Percentiles rank a stretch among this genome's conserved stretches.
These are phyloP conservation scores for Metarhizium robertsii DNA, from an alignment of 2,329 filamentous ascomycete species.

Conservation along the genomic window DNA sequence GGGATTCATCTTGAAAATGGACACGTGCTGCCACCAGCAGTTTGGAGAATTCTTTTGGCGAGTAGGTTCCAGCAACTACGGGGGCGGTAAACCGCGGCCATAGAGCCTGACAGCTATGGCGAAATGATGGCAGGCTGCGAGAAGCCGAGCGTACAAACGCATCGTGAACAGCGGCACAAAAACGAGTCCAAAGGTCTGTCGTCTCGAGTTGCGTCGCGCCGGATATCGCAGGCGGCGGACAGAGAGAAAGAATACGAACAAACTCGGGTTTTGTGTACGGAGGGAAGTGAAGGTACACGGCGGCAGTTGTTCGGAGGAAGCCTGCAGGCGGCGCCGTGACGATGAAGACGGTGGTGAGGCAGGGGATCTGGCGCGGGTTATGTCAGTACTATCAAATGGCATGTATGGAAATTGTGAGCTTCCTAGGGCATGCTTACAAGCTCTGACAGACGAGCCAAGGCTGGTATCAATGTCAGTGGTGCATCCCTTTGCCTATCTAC, in stretches of 20 bases:
- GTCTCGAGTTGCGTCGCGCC: slow-evolving; percentile 48
- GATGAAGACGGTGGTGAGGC: slow-evolving; percentile 67
- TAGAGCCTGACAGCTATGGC: slow-evolving; percentile 58
- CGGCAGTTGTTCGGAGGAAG: slow-evolving; percentile 59
- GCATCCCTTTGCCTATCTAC: slow-evolving; percentile 79
- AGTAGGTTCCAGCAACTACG: slow-evolving; percentile 62
- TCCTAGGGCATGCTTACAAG: slow-evolving; percentile 43
- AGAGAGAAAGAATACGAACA: slow-evolving; percentile 62
- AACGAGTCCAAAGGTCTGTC: slow-evolving; percentile 66
- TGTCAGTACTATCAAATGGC: not conserved
- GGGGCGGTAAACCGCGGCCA: slow-evolving; percentile 83
- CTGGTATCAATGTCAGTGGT: slow-evolving; percentile 67
- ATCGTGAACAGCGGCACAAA: slow-evolving; percentile 79
- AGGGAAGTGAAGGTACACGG: slow-evolving; percentile 73
- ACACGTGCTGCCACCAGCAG: slow-evolving; percentile 63
- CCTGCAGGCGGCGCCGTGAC: slow-evolving; percentile 61
- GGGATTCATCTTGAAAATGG: slow-evolving; percentile 64
- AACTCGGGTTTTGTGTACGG: slow-evolving; percentile 76
- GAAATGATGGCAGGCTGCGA: slow-evolving; percentile 67
- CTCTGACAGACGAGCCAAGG: slow-evolving; percentile 73
- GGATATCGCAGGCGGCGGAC: slow-evolving; percentile 31
- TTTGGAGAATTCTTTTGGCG: slow-evolving; percentile 73
- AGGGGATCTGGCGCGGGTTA: slow-evolving; percentile 53
- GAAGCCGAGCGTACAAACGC: slow-evolving; percentile 72
- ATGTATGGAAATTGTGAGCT: not conserved